These are phyloP conservation scores for Spergularia bocconei DNA, from an alignment of 148 eudicot genomes.

Conservation along the genomic window DNA sequence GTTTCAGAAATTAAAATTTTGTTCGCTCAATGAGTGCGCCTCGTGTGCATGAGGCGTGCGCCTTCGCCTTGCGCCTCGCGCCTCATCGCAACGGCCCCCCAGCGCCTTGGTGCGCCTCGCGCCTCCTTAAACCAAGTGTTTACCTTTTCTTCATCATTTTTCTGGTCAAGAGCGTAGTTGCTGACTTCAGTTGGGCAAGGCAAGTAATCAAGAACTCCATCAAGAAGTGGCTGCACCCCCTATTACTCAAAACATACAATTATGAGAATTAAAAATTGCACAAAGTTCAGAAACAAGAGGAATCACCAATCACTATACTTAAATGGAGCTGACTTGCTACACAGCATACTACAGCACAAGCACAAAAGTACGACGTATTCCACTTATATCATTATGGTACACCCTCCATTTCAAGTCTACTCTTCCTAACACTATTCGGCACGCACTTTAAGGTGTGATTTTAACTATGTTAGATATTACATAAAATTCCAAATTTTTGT, in stretches of 20 bases:
- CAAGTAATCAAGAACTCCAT: conserved; percentile 80
- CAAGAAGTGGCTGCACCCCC: conserved; percentile 98
- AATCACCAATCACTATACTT: not conserved
- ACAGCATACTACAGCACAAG: not conserved
- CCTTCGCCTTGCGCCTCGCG: too few relatives aligned
- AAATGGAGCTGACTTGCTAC: not conserved
- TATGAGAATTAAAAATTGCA: conserved; percentile 8
- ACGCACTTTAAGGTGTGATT: too few relatives aligned
- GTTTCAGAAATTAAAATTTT: too few relatives aligned
- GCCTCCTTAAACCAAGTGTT: too few relatives aligned
- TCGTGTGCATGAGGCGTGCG: too few relatives aligned
- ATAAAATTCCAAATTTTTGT: too few relatives aligned
- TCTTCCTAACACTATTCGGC: too few relatives aligned
- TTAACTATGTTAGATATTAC: too few relatives aligned
- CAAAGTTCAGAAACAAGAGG: not conserved
- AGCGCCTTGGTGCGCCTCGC: too few relatives aligned
- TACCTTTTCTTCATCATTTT: conserved; percentile 91
- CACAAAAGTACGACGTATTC: not conserved
- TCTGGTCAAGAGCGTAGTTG: conserved; percentile 88
- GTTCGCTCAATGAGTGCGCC: too few relatives aligned
- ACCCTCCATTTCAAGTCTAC: too few relatives aligned
- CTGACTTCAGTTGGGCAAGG: conserved; percentile 91
- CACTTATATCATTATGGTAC: not conserved
- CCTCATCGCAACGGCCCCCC: too few relatives aligned
- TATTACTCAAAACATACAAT: conserved; percentile 29